These are phyloP conservation scores for Sporothrix sp. DNA, from an alignment of 2,329 filamentous ascomycete genomes.

Conservation along the genomic window DNA sequence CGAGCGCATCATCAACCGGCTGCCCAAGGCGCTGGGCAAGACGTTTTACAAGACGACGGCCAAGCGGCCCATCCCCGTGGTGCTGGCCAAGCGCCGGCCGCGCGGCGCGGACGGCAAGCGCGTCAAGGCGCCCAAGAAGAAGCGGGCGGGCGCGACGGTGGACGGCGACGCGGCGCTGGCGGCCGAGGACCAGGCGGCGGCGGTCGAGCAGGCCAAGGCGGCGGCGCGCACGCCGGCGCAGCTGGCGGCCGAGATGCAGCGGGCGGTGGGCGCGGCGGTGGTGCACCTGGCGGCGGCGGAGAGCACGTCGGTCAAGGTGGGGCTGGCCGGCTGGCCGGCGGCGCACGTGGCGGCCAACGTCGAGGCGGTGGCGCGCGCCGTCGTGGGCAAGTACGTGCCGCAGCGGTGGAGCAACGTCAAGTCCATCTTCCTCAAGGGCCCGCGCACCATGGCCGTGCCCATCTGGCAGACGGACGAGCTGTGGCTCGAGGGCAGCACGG, in stretches of 20 bases:
- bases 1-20: conserved; percentile 64
- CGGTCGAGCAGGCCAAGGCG: conserved; percentile 39
- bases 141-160: conserved; percentile 35
- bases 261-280: conserved; percentile 64
- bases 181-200: conserved; percentile 61
- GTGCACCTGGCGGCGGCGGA: conserved; percentile 70
- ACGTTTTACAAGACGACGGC: conserved; percentile 75
- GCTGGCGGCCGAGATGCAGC: conserved; percentile 72
- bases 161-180: conserved; percentile 71
- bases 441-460: conserved; percentile 79
- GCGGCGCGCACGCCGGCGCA: conserved; percentile 49
- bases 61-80: conserved; percentile 81
- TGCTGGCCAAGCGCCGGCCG: conserved; percentile 51
- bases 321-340: conserved; percentile 61
- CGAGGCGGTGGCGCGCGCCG: conserved; percentile 54
- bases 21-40: conserved; percentile 77
- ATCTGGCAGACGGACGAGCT: conserved; percentile 90
- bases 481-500: conserved; percentile 67
- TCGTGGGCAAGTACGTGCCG: conserved; percentile 72
- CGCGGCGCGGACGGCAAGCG: conserved; percentile 52
- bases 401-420: conserved; percentile 83
- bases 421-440: conserved; percentile 81
- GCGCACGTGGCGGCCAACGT: conserved; percentile 75
- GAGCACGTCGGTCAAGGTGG: conserved; percentile 73
- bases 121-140: conserved; percentile 45